phyloP scores from a whole-genome alignment of 257 asterid species.

The Solanum boliviense region DNA sequence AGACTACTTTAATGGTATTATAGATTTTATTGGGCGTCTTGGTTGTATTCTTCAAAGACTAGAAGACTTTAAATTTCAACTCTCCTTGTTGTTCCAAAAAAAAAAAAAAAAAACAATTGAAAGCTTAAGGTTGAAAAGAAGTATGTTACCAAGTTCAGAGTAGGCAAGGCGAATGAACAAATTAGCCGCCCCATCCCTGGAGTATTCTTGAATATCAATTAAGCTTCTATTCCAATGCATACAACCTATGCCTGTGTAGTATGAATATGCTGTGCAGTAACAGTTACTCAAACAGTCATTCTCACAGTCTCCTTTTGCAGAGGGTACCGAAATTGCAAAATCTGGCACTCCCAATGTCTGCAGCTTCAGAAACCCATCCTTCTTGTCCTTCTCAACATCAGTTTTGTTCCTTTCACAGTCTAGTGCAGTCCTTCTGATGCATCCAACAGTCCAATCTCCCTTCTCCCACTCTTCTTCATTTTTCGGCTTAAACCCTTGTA shows the following conservation, averaged over 20 bases:
- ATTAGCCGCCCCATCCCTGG: slow-evolving; percentile 18
- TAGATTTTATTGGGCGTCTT: not conserved
- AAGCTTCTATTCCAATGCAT: slow-evolving; percentile 18
- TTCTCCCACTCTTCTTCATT: slow-evolving; percentile 32
- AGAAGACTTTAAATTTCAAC: not conserved
- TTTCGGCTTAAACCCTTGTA: slow-evolving; percentile 36
- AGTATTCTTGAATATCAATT: slow-evolving; percentile 26
- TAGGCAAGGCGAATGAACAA: slow-evolving; percentile 35
- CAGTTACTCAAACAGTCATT: slow-evolving; percentile 21
- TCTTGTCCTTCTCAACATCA: not conserved
- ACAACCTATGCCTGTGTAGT: slow-evolving; percentile 10
- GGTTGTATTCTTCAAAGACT: not conserved
- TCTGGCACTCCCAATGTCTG: slow-evolving; percentile 28
- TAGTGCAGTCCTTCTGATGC: slow-evolving; percentile 28
- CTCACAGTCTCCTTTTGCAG: slow-evolving; percentile 18
- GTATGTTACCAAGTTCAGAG: slow-evolving; percentile 37
- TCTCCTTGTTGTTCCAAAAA: not conserved
- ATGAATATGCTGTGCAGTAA: slow-evolving; percentile 16
- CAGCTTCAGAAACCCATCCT: slow-evolving; percentile 35
- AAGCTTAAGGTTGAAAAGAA: not conserved
- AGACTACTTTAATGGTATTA: not conserved
- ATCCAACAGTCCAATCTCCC: slow-evolving; percentile 49
- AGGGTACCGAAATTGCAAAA: slow-evolving; percentile 10
- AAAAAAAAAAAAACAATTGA: not conserved
- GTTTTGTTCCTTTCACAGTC: slow-evolving; percentile 18